Evolutionary conservation across 352 stramenopile genomes (phyloP).

Genomic region (Globisporangium perplexum): DNA sequence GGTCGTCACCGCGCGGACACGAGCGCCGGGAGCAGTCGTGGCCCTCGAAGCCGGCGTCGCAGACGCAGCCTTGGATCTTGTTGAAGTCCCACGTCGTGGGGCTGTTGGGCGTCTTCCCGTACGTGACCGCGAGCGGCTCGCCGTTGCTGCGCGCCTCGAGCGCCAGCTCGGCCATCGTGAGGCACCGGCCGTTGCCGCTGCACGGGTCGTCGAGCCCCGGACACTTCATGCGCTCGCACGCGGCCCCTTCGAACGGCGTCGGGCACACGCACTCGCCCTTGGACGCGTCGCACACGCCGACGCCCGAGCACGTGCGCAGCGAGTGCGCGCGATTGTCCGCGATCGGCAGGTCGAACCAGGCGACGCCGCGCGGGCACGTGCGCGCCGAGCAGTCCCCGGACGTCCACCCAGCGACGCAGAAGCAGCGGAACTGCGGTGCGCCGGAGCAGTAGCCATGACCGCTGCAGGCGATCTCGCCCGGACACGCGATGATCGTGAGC

Average conservation of each 20-base stretch:
- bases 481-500: slow-evolving; percentile 43
- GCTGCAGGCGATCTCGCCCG: slow-evolving; percentile 57
- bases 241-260: slow-evolving; percentile 51
- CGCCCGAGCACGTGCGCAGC: slow-evolving; percentile 48
- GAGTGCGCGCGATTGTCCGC: slow-evolving; percentile 49
- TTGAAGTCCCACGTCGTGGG: slow-evolving; percentile 80
- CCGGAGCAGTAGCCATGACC: slow-evolving; percentile 71
- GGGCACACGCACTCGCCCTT: slow-evolving; percentile 67
- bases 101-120: slow-evolving; percentile 61
- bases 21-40: slow-evolving; percentile 76
- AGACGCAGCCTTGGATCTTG: slow-evolving; percentile 87
- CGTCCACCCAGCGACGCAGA: slow-evolving; percentile 49
- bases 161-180: slow-evolving; percentile 62
- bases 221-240: slow-evolving; percentile 69
- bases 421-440: slow-evolving; percentile 63
- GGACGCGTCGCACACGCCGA: slow-evolving; percentile 54
- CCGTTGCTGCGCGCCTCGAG: slow-evolving; percentile 40
- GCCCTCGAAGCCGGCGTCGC: slow-evolving; percentile 75
- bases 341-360: slow-evolving; percentile 69
- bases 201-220: slow-evolving; percentile 48
- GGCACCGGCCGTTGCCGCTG: slow-evolving; percentile 57
- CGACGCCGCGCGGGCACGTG: slow-evolving; percentile 47
- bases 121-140: slow-evolving; percentile 48
- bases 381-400: slow-evolving; percentile 69
- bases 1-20: slow-evolving; percentile 64